Base-by-base conservation (phyloP, 768 basidiomycete genomes). In the Xerocomellus chrysenteron region DNA sequence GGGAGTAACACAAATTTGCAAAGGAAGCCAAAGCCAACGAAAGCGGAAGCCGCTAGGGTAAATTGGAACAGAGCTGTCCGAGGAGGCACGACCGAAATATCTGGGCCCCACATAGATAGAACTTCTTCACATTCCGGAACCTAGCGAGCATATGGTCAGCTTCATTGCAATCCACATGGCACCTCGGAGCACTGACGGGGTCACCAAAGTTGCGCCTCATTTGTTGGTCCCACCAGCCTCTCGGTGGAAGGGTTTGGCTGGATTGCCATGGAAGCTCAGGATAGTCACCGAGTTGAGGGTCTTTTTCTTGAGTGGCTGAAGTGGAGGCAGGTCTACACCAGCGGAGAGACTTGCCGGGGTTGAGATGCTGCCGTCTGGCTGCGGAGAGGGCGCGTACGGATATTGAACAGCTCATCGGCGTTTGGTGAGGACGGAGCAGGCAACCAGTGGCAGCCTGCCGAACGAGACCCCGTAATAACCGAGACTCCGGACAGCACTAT, bases 41-140 rank as follows among this genome's bases (percentile, higher is more conserved):
- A 88, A n/a, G 80, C 81, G 26, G 80, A 68, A 19, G 78, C 73
- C 0, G 84, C 90, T 50, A 86, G 69, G 13, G 80, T 62, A 67
- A 94, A 88, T 44, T 88, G 87, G 48, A 80, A 77, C 36, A 87
- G 69, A 8, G 92, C 91, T 2, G 69, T 78, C 8, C 78, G 70
- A 26, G 88, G 85, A 13, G 78, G 73, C 13, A 90, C 74, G 21
- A 79, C 78, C 40, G 91, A 81, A 30, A 83, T 75, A 65, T 94
- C 92, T 21, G 90, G 90, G 26, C 90, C 90, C 90, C 90, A 93
- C 88, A 94, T 90, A 37, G 88, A 90, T 54, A 87, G 72, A 24
- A 89, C 75, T 65, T 94, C 92, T 50, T 92, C 90, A 65, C 83
- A 78, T 71, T 92, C 90, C 56, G 90, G 91, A 33, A 92, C 72